Percentiles rank a stretch among this genome's conserved stretches.
Conservation (phyloP, 192 early-diverging fungal species). For the Coemansia sp. region DNA sequence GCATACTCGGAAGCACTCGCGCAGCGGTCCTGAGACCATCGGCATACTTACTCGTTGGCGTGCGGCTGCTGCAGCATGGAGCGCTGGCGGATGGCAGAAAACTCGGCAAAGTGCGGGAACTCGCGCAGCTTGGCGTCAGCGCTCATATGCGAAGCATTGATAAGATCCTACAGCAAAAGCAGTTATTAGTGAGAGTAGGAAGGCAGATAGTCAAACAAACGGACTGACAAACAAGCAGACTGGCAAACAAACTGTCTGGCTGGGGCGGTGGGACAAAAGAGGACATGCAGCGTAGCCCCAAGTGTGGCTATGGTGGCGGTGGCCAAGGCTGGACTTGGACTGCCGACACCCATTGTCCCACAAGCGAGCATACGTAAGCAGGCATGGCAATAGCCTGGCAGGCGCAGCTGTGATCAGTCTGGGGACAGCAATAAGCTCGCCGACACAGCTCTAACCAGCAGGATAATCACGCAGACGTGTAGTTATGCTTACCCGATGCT, state of each 20-base stretch:
- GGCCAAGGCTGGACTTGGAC: neutral
- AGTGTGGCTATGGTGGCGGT: neutral
- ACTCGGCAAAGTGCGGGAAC: conserved; percentile 49
- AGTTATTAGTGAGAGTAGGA: neutral
- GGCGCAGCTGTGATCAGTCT: neutral
- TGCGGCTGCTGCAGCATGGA: conserved; percentile 15
- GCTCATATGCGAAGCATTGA: conserved; percentile 51
- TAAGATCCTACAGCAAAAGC: conserved; percentile 41
- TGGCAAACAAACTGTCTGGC: too few relatives aligned
- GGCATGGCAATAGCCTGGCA: neutral
- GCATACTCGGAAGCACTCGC: neutral
- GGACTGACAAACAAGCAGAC: too few relatives aligned
- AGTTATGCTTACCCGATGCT: conserved; percentile 47
- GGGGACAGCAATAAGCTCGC: neutral
- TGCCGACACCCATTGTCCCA: neutral
- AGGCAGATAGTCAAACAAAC: neutral
- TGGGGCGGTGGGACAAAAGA: neutral
- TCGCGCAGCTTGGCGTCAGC: conserved; percentile 53
- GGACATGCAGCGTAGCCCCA: conserved; percentile 1
- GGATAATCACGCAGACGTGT: neutral
- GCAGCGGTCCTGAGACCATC: neutral
- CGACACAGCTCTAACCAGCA: neutral
- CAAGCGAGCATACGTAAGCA: neutral
- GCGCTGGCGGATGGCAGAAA: conserved; percentile 43
- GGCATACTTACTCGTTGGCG: conserved; percentile 41